Percentiles rank a stretch among this genome's conserved stretches.
phyloP scores from a whole-genome alignment of 1,139 yeast species.

The Eremothecium cymbalariae region DNA sequence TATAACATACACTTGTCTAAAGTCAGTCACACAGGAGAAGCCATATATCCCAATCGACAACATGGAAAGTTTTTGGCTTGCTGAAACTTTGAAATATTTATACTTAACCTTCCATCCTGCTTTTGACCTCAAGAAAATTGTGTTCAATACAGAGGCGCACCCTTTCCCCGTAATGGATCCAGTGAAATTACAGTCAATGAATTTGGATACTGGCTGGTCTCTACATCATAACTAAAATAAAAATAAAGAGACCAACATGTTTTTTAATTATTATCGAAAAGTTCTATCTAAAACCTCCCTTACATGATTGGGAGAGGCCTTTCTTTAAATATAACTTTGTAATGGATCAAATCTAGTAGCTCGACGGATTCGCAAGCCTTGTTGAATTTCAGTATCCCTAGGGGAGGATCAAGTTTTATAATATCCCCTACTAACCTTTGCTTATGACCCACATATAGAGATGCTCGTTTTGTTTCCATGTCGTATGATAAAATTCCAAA shows the following conservation, averaged over 20 bases:
- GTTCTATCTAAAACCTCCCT: constrained; percentile 10
- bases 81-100: constrained; percentile 85
- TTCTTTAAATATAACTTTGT: constrained; percentile 51
- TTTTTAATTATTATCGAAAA: background rate
- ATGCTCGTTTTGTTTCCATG: constrained; percentile 40
- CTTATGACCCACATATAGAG: constrained; percentile 54
- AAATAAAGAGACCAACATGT: too few species aligned
- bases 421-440: constrained; percentile 57
- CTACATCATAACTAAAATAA: constrained; percentile 3
- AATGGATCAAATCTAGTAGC: constrained; percentile 50
- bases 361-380: constrained; percentile 33
- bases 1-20: constrained; percentile 51
- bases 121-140: constrained; percentile 55
- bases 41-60: constrained; percentile 47
- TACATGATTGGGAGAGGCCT: constrained; percentile 72
- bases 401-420: constrained; percentile 49
- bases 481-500: constrained; percentile 56
- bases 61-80: constrained; percentile 90
- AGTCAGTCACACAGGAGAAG: constrained; percentile 52
- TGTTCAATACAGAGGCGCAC: constrained; percentile 91
- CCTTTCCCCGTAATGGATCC: constrained; percentile 55
- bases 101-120: constrained; percentile 72
- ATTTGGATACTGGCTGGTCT: constrained; percentile 25
- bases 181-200: constrained; percentile 10
- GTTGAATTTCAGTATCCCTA: constrained; percentile 49